Conservation (phyloP, 2,329 filamentous ascomycete genomes). For the Truncatella angustata region DNA sequence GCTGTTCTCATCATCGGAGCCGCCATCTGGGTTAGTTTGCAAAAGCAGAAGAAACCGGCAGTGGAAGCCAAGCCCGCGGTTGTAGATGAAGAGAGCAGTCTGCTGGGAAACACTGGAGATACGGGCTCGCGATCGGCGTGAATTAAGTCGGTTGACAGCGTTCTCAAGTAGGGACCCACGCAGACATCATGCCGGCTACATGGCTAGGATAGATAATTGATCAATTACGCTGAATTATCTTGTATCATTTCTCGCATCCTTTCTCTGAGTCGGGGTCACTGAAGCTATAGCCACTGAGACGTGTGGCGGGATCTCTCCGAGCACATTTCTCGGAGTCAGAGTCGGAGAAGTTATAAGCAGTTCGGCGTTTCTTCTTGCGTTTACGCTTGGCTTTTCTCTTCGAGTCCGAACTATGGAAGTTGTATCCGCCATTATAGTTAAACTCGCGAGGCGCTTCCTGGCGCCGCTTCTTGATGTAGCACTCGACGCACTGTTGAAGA, state of each 20-base stretch:
- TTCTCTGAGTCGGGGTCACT: background rate
- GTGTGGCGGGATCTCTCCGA: background rate
- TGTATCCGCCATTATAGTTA: background rate
- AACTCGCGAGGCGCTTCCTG: background rate
- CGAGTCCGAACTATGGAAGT: background rate
- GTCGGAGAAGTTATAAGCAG: background rate
- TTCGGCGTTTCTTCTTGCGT: background rate
- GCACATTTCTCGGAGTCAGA: background rate
- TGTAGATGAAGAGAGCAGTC: conserved; percentile 35
- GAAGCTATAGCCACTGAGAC: background rate
- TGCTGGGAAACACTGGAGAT: conserved; percentile 18
- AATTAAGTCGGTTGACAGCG: background rate
- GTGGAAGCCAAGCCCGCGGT: conserved; percentile 16
- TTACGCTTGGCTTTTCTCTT: background rate
- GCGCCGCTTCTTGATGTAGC: background rate
- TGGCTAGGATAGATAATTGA: too few relatives aligned
- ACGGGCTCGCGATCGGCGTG: background rate
- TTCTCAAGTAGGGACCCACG: background rate
- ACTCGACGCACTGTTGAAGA: background rate
- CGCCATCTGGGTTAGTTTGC: conserved; percentile 40
- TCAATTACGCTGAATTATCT: background rate
- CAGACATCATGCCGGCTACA: background rate
- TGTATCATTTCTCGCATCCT: background rate
- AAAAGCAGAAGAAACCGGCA: conserved; percentile 32
- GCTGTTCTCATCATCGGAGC: conserved; percentile 39